A percentile compares a stretch with the other conserved stretches of the same genome.
These are phyloP conservation scores for Epichloe glyceriae DNA, from an alignment of 2,329 filamentous ascomycete genomes.

Conservation along the genomic window DNA sequence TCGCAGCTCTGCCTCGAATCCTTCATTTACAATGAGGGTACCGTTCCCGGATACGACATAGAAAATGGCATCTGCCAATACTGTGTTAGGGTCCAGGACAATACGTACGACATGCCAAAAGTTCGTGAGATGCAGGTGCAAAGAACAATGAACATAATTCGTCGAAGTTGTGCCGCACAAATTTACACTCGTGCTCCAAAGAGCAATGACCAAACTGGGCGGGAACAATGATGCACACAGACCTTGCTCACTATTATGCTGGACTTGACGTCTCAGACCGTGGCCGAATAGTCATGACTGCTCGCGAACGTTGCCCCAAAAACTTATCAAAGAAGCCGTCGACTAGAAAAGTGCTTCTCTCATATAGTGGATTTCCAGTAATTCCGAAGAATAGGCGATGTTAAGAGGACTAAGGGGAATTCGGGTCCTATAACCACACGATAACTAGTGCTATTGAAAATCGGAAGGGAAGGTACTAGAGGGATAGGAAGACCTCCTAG, in stretches of 20 bases:
- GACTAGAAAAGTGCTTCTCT: too few relatives aligned
- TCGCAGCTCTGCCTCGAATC: slow-evolving; percentile 36
- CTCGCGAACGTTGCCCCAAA: slow-evolving; percentile 12
- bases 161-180: too few relatives aligned
- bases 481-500: too few relatives aligned
- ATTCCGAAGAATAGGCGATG: too few relatives aligned
- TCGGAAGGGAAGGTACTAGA: too few relatives aligned
- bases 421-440: too few relatives aligned
- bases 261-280: slow-evolving; percentile 47
- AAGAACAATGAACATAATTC: neutral
- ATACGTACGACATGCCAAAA: neutral
- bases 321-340: too few relatives aligned
- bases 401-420: too few relatives aligned
- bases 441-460: too few relatives aligned
- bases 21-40: slow-evolving; percentile 43
- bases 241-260: slow-evolving; percentile 60
- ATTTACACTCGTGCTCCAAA: too few relatives aligned
- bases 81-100: neutral
- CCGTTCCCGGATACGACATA: slow-evolving; percentile 51
- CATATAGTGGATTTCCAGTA: too few relatives aligned
- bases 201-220: neutral
- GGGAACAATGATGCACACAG: slow-evolving; percentile 10
- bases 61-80: slow-evolving; percentile 47
- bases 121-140: neutral
- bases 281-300: too few relatives aligned